Base-by-base conservation (phyloP, 2,329 filamentous ascomycete genomes). In the Phaeomoniella chlamydospora region DNA sequence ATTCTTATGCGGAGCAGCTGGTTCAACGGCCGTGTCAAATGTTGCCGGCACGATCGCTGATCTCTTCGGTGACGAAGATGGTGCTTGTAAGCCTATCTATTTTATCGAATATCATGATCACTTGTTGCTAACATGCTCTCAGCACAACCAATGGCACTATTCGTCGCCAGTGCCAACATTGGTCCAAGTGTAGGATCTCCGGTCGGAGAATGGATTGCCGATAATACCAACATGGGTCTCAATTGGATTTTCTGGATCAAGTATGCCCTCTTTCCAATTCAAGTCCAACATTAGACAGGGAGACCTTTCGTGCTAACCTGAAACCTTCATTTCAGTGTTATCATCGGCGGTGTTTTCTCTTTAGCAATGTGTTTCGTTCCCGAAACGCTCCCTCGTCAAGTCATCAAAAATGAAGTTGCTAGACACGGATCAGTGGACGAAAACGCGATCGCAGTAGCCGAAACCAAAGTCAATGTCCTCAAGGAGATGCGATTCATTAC, bases 81-180 rank as follows among this genome's bases (percentile, higher is more conserved):
- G 40, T 18, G 31, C 41, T 11, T 39, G 43, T 29, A 36, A 9
- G 22, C n/a, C n/a, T 52, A n/a, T n/a, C n/a, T n/a, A n/a, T n/a
- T n/a, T n/a, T n/a, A n/a, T n/a, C n/a, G n/a, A n/a, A n/a, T n/a
- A n/a, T n/a, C n/a, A n/a, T n/a, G n/a, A n/a, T n/a, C n/a, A n/a
- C n/a, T n/a, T n/a, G n/a, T n/a, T n/a, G n/a, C n/a, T n/a, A n/a
- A n/a, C n/a, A n/a, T n/a, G n/a, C n/a, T n/a, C 15, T 57, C 58
- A 12, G 57, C 54, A 4, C 59, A 63, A 43, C 58, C 59, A 11
- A 61, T 62, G 59, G 59, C 57, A 10, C 43, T 62, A 4, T 62
- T 61, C 41, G 59, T 62, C 13, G 44, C 54, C 38, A 51, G 47
- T 33, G 58, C 58, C 16, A 62, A 62, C 37, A 50, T 53, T 18